phyloP scores from a whole-genome alignment of 768 basidiomycete genomes.

The Trametes maxima region DNA sequence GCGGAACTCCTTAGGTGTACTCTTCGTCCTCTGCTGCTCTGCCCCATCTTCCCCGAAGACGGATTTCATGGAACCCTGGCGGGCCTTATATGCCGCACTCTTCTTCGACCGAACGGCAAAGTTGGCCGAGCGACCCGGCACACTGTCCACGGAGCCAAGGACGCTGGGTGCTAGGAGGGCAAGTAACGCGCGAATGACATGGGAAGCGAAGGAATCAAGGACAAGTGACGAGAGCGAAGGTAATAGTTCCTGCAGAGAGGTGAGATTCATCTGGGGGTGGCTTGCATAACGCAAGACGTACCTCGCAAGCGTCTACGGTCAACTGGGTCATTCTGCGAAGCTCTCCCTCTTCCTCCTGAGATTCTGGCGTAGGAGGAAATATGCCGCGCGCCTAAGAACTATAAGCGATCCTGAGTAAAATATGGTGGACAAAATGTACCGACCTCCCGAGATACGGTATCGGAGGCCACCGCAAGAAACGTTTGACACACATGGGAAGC shows the following conservation, averaged over 20 bases:
- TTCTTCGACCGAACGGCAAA: constrained; percentile 78
- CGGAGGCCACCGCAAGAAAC: constrained; percentile 64
- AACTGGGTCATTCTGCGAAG: constrained; percentile 66
- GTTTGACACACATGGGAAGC: constrained; percentile 97
- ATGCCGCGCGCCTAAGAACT: constrained; percentile 53
- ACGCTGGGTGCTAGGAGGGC: constrained; percentile 70
- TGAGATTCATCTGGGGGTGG: not conserved
- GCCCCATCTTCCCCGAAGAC: constrained; percentile 56
- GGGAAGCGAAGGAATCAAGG: constrained; percentile 88
- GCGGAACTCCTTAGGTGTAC: constrained; percentile 45
- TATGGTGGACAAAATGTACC: constrained; percentile 7
- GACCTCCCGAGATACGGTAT: constrained; percentile 74
- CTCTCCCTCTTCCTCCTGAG: constrained; percentile 55
- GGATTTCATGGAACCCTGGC: constrained; percentile 80
- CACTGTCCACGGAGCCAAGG: constrained; percentile 41
- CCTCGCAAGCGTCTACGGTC: constrained; percentile 65
- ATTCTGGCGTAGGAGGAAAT: constrained; percentile 48
- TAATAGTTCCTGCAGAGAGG: constrained; percentile 61
- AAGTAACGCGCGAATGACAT: constrained; percentile 82
- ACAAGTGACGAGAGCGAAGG: constrained; percentile 65
- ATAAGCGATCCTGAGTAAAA: not conserved
- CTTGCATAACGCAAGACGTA: constrained; percentile 30
- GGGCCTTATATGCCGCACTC: constrained; percentile 79
- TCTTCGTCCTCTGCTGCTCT: constrained; percentile 33
- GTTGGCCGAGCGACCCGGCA: constrained; percentile 35